phyloP scores from a whole-genome alignment of 495 filamentous ascomycete genomes.

The Tetracladium setigerum region DNA sequence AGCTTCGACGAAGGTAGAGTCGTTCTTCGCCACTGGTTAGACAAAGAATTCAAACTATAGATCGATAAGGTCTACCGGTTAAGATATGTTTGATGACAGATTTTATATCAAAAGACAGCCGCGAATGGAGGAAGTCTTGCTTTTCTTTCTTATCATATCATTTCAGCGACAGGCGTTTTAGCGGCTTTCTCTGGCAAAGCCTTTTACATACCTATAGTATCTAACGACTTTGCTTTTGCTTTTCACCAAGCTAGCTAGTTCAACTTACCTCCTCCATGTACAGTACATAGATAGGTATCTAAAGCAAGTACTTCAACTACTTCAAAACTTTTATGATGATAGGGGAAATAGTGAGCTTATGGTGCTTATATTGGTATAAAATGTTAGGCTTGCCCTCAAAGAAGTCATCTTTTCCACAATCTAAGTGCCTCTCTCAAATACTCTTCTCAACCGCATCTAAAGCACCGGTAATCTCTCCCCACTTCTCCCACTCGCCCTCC shows the following conservation, averaged over 20 bases:
- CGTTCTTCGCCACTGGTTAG: constrained; percentile 76
- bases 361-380: too few relatives aligned
- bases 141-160: too few relatives aligned
- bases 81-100: too few relatives aligned
- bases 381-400: constrained; percentile 6
- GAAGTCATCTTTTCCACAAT: constrained; percentile 1
- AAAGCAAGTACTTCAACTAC: too few relatives aligned
- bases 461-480: constrained; percentile 28
- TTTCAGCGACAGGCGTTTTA: too few relatives aligned
- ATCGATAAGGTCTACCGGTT: too few relatives aligned
- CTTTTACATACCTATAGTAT: neutral
- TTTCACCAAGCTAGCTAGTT: constrained; percentile 5
- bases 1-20: constrained; percentile 67
- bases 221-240: neutral
- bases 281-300: constrained; percentile 5
- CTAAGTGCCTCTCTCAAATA: constrained; percentile 10
- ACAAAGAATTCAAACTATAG: constrained; percentile 64
- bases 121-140: too few relatives aligned
- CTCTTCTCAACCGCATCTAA: constrained; percentile 31
- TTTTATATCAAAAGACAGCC: too few relatives aligned
- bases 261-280: neutral
- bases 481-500: constrained; percentile 38
- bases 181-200: too few relatives aligned
- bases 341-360: too few relatives aligned
- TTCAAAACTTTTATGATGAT: too few relatives aligned